Evolutionary conservation across 2,329 filamentous ascomycete genomes (phyloP).

Genomic region (Myrmaecium sp.): DNA sequence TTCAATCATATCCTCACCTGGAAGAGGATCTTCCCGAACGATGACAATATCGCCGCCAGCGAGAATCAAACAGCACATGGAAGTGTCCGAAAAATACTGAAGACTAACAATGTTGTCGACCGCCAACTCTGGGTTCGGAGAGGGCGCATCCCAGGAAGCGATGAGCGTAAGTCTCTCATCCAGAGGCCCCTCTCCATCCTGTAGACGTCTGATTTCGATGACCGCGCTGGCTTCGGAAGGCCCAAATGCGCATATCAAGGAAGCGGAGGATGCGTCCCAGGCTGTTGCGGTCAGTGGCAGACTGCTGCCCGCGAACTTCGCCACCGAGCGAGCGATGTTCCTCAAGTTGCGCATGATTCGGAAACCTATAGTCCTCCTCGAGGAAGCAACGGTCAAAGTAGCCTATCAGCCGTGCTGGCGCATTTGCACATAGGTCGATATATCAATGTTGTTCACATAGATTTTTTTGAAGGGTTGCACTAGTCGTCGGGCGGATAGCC

Average conservation of each 20-base stretch:
- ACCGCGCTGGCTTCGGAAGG: constrained; percentile 52
- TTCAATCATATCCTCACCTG: constrained; percentile 66
- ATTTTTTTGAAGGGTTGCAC: no score
- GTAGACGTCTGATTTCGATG: constrained; percentile 52
- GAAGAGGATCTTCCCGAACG: constrained; percentile 53
- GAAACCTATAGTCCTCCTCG: no score
- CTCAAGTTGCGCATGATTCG: constrained; percentile 89
- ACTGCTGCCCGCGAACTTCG: constrained; percentile 35
- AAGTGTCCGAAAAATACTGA: constrained; percentile 70
- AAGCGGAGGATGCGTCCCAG: constrained; percentile 70
- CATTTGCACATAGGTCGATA: no score
- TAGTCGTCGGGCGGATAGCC: no score
- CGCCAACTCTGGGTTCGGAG: constrained; percentile 55
- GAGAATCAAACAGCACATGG: constrained; percentile 65
- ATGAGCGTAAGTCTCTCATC: constrained; percentile 31
- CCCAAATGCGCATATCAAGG: constrained; percentile 69
- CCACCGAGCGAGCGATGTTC: constrained; percentile 54
- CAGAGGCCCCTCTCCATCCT: constrained; percentile 25
- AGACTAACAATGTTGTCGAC: constrained; percentile 63
- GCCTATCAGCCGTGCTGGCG: no score
- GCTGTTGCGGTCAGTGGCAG: constrained; percentile 57
- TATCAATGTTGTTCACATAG: no score
- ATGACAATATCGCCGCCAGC: constrained; percentile 82
- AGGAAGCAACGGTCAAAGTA: no score
- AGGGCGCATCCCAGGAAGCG: constrained; percentile 78